These are phyloP conservation scores for Pseudocercospora pini-densiflorae DNA, from an alignment of 2,329 filamentous ascomycete species.

Conservation along the genomic window DNA sequence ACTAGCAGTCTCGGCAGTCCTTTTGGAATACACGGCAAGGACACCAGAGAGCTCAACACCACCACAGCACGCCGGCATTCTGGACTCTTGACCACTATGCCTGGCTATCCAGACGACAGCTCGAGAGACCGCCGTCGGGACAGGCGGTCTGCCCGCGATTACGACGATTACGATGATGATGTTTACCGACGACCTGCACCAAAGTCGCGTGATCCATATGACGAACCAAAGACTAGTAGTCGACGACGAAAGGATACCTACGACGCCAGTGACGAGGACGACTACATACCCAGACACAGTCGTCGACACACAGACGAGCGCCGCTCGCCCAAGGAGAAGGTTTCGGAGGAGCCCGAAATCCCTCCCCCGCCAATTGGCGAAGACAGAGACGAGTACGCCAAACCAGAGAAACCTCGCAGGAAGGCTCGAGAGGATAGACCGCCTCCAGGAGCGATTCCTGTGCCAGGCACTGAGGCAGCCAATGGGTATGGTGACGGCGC, in stretches of 20 bases:
- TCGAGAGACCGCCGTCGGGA: slow-evolving; percentile 22
- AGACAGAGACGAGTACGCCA: slow-evolving; percentile 23
- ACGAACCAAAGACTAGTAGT: slow-evolving; percentile 23
- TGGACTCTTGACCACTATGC: slow-evolving; percentile 16
- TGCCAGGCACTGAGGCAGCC: slow-evolving; percentile 17
- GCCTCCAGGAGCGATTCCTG: slow-evolving; percentile 20
- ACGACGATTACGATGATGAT: slow-evolving; percentile 28
- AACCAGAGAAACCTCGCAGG: slow-evolving; percentile 16
- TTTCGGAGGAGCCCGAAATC: slow-evolving; percentile 23
- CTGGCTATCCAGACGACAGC: slow-evolving; percentile 28
- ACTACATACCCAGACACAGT: slow-evolving; percentile 23
- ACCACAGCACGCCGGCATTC: background rate
- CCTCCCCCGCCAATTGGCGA: slow-evolving; percentile 32
- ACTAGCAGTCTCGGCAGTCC: slow-evolving; percentile 5
- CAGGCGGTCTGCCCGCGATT: slow-evolving; percentile 21
- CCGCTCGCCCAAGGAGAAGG: slow-evolving; percentile 18
- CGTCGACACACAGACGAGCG: slow-evolving; percentile 21
- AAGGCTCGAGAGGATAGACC: slow-evolving; percentile 15
- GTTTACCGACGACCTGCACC: slow-evolving; percentile 24
- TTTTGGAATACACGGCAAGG: background rate
- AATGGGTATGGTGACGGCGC: slow-evolving; percentile 12
- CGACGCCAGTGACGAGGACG: slow-evolving; percentile 38
- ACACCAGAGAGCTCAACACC: background rate
- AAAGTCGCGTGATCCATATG: slow-evolving; percentile 21
- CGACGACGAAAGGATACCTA: slow-evolving; percentile 29